Conservation (phyloP, 768 basidiomycete genomes). For the Tylopilus sp. region DNA sequence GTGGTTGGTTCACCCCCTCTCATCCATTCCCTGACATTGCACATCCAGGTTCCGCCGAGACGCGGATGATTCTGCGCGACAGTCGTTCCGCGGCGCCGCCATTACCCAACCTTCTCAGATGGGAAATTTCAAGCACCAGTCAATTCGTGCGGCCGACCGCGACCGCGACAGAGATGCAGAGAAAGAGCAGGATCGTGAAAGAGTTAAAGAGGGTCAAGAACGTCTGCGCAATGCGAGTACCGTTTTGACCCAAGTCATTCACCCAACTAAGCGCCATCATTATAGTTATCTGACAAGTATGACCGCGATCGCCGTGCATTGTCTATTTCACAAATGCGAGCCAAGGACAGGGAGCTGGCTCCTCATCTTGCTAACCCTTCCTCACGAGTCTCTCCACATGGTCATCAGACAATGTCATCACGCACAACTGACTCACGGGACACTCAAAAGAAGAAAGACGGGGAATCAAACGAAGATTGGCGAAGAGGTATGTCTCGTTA, state of each 20-base stretch:
- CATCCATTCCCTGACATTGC: conserved; percentile 6
- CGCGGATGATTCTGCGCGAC: conserved; percentile 64
- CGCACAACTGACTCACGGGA: conserved; percentile 62
- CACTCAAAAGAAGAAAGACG: conserved; percentile 59
- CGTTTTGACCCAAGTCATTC: background rate
- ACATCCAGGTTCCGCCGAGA: conserved; percentile 67
- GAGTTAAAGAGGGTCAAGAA: conserved; percentile 78
- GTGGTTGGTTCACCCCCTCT: conserved; percentile 8
- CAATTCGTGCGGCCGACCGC: conserved; percentile 64
- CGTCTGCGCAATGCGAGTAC: conserved; percentile 62
- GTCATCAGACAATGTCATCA: conserved; percentile 35
- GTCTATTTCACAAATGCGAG: conserved; percentile 47
- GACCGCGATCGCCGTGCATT: conserved; percentile 73
- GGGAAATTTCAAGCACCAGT: conserved; percentile 92
- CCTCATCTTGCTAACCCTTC: conserved; percentile 52
- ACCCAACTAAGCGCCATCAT: conserved; percentile 3
- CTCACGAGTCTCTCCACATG: conserved; percentile 38
- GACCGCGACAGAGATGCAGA: conserved; percentile 47
- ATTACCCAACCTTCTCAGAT: conserved; percentile 84
- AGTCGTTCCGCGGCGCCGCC: conserved; percentile 60
- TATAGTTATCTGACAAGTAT: conserved; percentile 81
- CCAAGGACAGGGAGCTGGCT: conserved; percentile 65
- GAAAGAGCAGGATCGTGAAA: conserved; percentile 50
- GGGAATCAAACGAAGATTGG: conserved; percentile 81
- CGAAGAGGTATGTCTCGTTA: conserved; percentile 58